Conservation (phyloP, 73 alveolate species). For the Paramecium pentaurelia region DNA sequence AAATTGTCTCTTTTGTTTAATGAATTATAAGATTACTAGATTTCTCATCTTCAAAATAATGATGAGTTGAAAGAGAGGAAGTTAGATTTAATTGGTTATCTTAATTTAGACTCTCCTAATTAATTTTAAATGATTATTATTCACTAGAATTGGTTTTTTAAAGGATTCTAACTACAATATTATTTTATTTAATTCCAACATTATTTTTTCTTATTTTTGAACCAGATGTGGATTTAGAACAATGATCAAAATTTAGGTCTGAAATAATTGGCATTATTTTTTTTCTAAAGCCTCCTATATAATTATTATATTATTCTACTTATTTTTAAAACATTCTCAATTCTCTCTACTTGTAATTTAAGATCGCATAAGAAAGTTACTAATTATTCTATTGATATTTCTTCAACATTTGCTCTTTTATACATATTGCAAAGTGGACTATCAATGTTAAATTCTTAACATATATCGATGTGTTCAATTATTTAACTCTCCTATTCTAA, state of each 20-base stretch:
- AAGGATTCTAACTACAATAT: neutral
- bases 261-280: neutral
- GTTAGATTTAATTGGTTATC: neutral
- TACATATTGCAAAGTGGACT: constrained; percentile 20
- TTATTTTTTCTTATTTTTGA: neutral
- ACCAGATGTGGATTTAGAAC: neutral
- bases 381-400: constrained; percentile 11
- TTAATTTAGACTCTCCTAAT: neutral
- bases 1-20: neutral
- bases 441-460: neutral
- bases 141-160: neutral
- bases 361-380: neutral
- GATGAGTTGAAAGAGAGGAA: neutral
- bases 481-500: neutral
- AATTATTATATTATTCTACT: neutral
- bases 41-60: neutral
- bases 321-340: neutral
- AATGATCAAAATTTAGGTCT: constrained; percentile 4
- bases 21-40: neutral
- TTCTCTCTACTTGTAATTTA: neutral
- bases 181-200: neutral
- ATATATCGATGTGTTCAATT: neutral
- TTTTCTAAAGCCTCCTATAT: neutral
- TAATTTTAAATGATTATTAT: neutral
- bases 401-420: neutral